A percentile compares a stretch with the other conserved stretches of the same genome.
phyloP scores from a whole-genome alignment of 495 filamentous ascomycete species.

The Cercophora scortea region DNA sequence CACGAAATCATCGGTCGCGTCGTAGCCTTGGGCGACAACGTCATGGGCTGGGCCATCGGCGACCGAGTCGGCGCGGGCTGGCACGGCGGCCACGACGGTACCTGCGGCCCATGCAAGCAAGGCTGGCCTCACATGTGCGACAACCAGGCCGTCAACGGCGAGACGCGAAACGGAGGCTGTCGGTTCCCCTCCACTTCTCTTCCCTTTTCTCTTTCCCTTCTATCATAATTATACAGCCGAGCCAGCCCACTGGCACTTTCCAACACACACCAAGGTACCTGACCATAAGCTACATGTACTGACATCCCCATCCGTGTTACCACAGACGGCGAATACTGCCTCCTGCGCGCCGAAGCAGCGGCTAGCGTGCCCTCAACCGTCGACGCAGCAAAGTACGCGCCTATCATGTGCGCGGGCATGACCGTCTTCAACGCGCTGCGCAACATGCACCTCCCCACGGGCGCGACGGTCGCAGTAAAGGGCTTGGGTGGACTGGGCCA shows the following conservation, averaged over 20 bases:
- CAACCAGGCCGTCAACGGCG: constrained; percentile 42
- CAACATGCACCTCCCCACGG: constrained; percentile 47
- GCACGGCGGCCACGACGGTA: constrained; percentile 26
- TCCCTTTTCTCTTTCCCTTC: background rate
- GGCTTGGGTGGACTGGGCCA: constrained; percentile 63
- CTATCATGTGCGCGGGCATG: constrained; percentile 64
- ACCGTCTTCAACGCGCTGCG: constrained; percentile 68
- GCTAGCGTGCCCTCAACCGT: constrained; percentile 52
- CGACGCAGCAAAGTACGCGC: constrained; percentile 53
- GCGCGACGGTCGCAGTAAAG: constrained; percentile 55
- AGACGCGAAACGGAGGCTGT: constrained; percentile 44
- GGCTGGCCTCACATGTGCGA: constrained; percentile 51
- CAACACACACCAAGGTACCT: no score
- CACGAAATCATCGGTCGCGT: constrained; percentile 46
- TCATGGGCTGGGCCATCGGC: constrained; percentile 26
- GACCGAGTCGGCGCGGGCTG: constrained; percentile 37
- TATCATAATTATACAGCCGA: no score
- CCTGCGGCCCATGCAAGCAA: constrained; percentile 18
- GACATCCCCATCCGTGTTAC: background rate
- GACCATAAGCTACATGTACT: no score
- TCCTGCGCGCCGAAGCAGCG: constrained; percentile 53
- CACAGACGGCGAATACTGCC: constrained; percentile 52
- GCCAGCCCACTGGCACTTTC: no score
- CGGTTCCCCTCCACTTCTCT: background rate
- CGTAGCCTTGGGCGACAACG: constrained; percentile 47